Evolutionary conservation across 139 green algal species (phyloP).

Genomic region (Monoraphidium neglectum): DNA sequence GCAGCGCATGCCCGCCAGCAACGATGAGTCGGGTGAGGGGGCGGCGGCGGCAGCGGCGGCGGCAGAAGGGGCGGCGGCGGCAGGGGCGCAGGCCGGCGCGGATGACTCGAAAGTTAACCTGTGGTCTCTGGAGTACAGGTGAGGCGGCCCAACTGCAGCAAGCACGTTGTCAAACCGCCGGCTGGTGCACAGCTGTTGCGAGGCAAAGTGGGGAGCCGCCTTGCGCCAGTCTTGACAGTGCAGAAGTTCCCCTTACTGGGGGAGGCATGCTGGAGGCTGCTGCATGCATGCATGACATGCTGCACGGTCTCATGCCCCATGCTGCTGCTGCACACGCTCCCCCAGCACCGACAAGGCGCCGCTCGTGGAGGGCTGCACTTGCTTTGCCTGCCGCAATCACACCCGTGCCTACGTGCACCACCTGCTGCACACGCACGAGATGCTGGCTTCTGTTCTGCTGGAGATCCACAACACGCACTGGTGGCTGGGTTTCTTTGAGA

Average conservation of each 20-base stretch:
- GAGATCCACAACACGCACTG: slow-evolving; percentile 78
- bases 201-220: slow-evolving; percentile 52
- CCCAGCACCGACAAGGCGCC: slow-evolving; percentile 56
- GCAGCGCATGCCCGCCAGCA: background rate
- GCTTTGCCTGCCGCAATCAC: slow-evolving; percentile 68
- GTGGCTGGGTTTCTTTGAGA: slow-evolving; percentile 58
- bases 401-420: slow-evolving; percentile 79
- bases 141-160: background rate
- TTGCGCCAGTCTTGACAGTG: no score
- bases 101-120: slow-evolving; percentile 74
- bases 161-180: slow-evolving; percentile 37
- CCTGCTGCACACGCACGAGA: slow-evolving; percentile 76
- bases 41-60: background rate
- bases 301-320: background rate
- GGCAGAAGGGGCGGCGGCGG: background rate
- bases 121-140: slow-evolving; percentile 59
- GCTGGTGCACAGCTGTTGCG: slow-evolving; percentile 58
- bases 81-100: slow-evolving; percentile 15
- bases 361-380: slow-evolving; percentile 64
- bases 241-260: no score
- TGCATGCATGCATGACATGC: background rate
- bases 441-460: slow-evolving; percentile 76
- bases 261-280: no score
- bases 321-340: background rate
- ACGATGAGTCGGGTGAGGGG: background rate